phyloP scores from a whole-genome alignment of 192 early-diverging fungal genomes.

The Entomortierella parvispora region DNA sequence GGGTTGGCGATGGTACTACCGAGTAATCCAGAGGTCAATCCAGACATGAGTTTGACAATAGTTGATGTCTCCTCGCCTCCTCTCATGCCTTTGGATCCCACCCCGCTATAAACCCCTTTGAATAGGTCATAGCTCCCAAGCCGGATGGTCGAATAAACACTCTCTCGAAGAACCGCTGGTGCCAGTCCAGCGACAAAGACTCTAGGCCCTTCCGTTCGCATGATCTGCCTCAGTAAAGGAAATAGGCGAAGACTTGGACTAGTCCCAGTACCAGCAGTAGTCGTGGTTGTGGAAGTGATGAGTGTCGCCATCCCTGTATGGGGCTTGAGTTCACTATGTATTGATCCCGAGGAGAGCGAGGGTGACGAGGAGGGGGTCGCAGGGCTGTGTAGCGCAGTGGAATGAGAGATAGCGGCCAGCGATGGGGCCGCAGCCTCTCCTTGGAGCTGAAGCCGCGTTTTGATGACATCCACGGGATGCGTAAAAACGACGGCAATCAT shows the following conservation, averaged over 20 bases:
- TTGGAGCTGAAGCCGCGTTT: slow-evolving; percentile 52
- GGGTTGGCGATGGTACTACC: slow-evolving; percentile 53
- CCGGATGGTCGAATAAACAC: slow-evolving; percentile 53
- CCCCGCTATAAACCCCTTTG: slow-evolving; percentile 40
- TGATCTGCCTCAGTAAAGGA: slow-evolving; percentile 32
- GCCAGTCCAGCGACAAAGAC: slow-evolving; percentile 45
- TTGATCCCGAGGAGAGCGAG: neutral
- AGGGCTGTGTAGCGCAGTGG: too few relatives aligned
- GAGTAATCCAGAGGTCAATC: slow-evolving; percentile 48
- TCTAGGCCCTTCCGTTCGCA: slow-evolving; percentile 37
- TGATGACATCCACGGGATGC: slow-evolving; percentile 53
- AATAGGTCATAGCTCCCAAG: slow-evolving; percentile 52
- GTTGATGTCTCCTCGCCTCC: slow-evolving; percentile 34
- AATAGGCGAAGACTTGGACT: slow-evolving; percentile 15
- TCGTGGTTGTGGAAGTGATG: neutral
- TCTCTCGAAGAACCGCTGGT: slow-evolving; percentile 43
- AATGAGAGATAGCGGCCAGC: neutral
- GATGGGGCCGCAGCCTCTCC: slow-evolving; percentile 29
- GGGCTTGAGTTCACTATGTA: neutral
- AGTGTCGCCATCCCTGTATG: neutral
- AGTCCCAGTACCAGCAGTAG: neutral
- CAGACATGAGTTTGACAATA: slow-evolving; percentile 38
- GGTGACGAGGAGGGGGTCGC: slow-evolving; percentile 1
- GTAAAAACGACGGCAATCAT: slow-evolving; percentile 50
- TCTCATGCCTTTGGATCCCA: slow-evolving; percentile 15